Evolutionary conservation across 2,329 filamentous ascomycete genomes (phyloP), one percentile per base, ranked within the genome.

Genomic region (Mariannaea elegans): DNA sequence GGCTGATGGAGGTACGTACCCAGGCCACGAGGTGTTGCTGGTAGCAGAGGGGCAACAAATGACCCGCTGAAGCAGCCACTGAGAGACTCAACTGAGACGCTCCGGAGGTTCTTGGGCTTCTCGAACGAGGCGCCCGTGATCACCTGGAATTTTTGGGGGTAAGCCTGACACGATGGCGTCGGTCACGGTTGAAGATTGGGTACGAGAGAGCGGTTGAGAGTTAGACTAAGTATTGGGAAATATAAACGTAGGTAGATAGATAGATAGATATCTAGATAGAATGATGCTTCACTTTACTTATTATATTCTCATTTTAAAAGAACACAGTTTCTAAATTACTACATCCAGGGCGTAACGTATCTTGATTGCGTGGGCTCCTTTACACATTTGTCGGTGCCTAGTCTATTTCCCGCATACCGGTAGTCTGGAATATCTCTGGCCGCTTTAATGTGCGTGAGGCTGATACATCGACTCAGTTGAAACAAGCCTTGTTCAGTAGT

Each of bases 41-140:
- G 9, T 5, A 27, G 24, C 32, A 45, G 49, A 34, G 56, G 38
- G 49, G 45, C 42, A 47, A 16, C 32, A 24, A 18, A 44, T 59
- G 56, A 59, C 39, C 38, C 48, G 29, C 50, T 48, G 49, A 13
- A 34, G 45, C 18, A 44, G 34, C 55, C 55, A 56, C 52, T 56
- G 34, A 56, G 47, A 42, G 46, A 12, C 24, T 7, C 23, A 7
- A 7, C 10, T 27, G 45, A 29, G 13, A n/a, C n/a, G n/a, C n/a
- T n/a, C n/a, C n/a, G n/a, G 47, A 42, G 54, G 27, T 16, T 23
- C 39, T 21, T 24, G 29, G 21, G 38, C 14, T 36, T 39, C n/a
- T 42, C n/a, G n/a, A 24, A 42, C 14, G 21, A 39, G 41, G 19
- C 34, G 19, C 52, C 21, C 34, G 38, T 50, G 56, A 53, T 49